Conservation (phyloP, 2,329 filamentous ascomycete genomes). For the Colletotrichum sp. region DNA sequence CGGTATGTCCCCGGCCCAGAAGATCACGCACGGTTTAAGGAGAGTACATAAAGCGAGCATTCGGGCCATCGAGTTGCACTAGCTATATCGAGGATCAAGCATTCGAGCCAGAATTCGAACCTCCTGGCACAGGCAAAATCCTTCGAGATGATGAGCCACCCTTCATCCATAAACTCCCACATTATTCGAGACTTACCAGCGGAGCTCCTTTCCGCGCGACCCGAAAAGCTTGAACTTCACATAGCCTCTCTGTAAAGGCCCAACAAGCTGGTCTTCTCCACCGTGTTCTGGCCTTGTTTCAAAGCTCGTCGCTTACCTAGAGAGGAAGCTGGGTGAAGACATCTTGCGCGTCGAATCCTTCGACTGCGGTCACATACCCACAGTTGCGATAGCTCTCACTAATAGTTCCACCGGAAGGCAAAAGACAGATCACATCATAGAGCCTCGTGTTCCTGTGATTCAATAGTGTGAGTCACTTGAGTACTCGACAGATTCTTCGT, state of each 20-base stretch:
- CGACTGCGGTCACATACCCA: background rate
- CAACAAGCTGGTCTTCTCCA: background rate
- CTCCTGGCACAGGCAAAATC: background rate
- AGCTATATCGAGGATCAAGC: background rate
- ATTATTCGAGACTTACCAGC: background rate
- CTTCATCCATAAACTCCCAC: background rate
- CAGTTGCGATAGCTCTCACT: background rate
- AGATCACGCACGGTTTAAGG: accelerated
- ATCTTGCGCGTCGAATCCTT: background rate
- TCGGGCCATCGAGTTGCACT: background rate
- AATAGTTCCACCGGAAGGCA: background rate
- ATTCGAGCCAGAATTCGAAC: background rate
- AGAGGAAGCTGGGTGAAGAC: background rate
- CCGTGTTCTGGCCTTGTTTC: accelerated
- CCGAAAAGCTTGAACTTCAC: background rate
- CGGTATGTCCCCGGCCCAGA: background rate
- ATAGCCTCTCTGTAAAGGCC: accelerated
- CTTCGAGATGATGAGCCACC: background rate
- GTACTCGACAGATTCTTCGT: background rate
- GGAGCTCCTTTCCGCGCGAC: background rate
- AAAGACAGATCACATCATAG: background rate
- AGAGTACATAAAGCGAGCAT: background rate
- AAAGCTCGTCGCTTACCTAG: no score
- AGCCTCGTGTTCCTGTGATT: background rate
- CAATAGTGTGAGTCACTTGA: background rate